phyloP scores from a whole-genome alignment of 768 basidiomycete genomes.

The Fomitopsis serialis region DNA sequence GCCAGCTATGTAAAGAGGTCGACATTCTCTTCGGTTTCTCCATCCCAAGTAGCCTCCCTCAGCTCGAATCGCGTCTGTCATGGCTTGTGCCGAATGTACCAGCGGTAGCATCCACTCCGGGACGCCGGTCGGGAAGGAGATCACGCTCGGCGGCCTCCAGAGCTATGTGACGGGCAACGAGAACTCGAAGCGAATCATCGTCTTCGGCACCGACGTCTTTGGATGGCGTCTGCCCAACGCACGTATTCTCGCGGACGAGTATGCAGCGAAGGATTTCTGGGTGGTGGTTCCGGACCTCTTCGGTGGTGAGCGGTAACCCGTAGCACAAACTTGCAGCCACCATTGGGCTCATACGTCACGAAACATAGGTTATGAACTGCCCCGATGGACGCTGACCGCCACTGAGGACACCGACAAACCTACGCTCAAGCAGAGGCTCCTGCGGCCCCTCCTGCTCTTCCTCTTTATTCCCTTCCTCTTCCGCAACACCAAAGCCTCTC shows the following conservation, averaged over 20 bases:
- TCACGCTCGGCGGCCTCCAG: conserved; percentile 11
- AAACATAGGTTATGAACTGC: conserved; percentile 8
- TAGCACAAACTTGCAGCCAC: background rate
- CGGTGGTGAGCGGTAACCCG: conserved; percentile 6
- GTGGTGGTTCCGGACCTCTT: conserved; percentile 18
- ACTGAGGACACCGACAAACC: conserved; percentile 1
- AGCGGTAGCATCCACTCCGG: conserved; percentile 12
- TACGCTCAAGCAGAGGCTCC: conserved; percentile 8
- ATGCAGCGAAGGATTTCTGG: conserved; percentile 12
- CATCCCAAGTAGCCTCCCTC: too few species aligned
- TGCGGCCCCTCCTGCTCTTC: conserved; percentile 8
- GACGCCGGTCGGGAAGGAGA: conserved; percentile 13
- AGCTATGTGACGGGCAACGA: conserved; percentile 14
- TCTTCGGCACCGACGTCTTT: conserved; percentile 16
- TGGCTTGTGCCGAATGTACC: conserved; percentile 8
- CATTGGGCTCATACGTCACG: background rate
- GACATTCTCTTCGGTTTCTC: too few species aligned
- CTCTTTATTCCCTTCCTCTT: conserved; percentile 15
- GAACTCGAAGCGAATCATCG: conserved; percentile 10
- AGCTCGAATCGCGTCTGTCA: too few species aligned
- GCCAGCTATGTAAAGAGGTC: too few species aligned
- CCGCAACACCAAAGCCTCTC: conserved; percentile 12
- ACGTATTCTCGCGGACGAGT: conserved; percentile 19
- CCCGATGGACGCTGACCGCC: conserved; percentile 12
- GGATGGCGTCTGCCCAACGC: conserved; percentile 15